A percentile compares a stretch with the other conserved stretches of the same genome.
Conservation (phyloP, 1,284 basidiomycete species). For the Cryptococcus maquisensis region DNA sequence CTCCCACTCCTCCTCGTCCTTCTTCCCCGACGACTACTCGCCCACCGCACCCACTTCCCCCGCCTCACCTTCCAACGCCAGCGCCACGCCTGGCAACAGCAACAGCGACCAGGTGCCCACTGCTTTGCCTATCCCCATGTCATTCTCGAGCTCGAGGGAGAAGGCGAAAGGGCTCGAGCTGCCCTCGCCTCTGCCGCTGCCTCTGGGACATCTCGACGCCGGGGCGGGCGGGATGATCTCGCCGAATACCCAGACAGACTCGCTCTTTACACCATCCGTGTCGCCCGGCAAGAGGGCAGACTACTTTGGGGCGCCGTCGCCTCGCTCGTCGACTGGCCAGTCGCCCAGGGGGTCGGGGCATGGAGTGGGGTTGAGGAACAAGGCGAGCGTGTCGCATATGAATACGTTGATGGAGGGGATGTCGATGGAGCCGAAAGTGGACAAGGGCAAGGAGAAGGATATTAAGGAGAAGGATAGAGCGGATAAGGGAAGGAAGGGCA, state of each 20-base stretch:
- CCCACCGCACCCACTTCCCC: slow-evolving; percentile 12
- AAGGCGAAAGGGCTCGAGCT: not conserved
- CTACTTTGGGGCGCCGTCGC: slow-evolving; percentile 3
- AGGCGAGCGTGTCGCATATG: no score
- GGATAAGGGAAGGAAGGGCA: slow-evolving; percentile 1
- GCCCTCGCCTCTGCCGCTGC: not conserved
- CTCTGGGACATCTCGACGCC: no score
- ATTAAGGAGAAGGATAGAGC: not conserved
- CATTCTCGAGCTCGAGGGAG: not conserved
- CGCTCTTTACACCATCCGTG: slow-evolving; percentile 9
- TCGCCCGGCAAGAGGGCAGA: slow-evolving; percentile 6
- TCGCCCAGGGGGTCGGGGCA: not conserved
- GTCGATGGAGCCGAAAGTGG: slow-evolving; percentile 1
- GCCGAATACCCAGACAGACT: not conserved
- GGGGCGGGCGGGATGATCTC: no score
- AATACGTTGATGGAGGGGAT: not conserved
- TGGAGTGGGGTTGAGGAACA: no score
- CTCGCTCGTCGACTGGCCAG: not conserved
- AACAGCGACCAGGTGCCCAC: not conserved
- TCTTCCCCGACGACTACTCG: slow-evolving; percentile 1
- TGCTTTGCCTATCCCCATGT: not conserved
- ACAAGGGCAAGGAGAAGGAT: not conserved
- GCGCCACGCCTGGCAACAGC: not conserved
- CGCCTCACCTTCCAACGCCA: slow-evolving; percentile 5
- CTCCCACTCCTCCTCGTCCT: not conserved